Conservation (phyloP, 495 filamentous ascomycete species). For the Podospora pseudopauciseta region DNA sequence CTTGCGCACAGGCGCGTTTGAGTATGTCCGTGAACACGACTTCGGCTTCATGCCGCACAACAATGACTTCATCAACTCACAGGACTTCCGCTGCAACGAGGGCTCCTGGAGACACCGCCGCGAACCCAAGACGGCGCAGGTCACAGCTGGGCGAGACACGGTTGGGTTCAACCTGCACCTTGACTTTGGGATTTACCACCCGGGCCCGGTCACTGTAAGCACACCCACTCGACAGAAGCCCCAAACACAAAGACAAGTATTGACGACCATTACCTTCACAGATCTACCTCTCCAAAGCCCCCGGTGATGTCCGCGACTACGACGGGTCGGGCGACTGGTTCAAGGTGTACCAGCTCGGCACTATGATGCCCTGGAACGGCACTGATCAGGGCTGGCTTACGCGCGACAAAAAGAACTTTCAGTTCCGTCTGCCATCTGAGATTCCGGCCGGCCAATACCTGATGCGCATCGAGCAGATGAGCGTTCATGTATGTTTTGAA, state of each 20-base stretch:
- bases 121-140: conserved; percentile 21
- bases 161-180: conserved; percentile 26
- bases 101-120: conserved; percentile 18
- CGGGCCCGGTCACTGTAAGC: conserved; percentile 12
- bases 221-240: too few relatives aligned
- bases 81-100: conserved; percentile 30
- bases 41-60: conserved; percentile 41
- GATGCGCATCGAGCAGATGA: conserved; percentile 54
- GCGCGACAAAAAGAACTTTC: conserved; percentile 16
- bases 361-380: conserved; percentile 19
- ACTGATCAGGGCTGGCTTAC: conserved; percentile 25
- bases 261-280: too few relatives aligned
- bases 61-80: conserved; percentile 39
- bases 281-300: conserved; percentile 45
- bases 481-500: conserved; percentile 34
- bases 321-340: conserved; percentile 49
- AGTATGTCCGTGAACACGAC: conserved; percentile 31
- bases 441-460: conserved; percentile 46
- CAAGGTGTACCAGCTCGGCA: conserved; percentile 41
- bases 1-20: conserved; percentile 34
- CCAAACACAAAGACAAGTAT: too few relatives aligned
- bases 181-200: conserved; percentile 27
- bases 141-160: conserved; percentile 16
- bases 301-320: conserved; percentile 39
- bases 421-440: conserved; percentile 21